Conservation (phyloP, 78 protist genomes). For the Cavenderia fasciculata region DNA sequence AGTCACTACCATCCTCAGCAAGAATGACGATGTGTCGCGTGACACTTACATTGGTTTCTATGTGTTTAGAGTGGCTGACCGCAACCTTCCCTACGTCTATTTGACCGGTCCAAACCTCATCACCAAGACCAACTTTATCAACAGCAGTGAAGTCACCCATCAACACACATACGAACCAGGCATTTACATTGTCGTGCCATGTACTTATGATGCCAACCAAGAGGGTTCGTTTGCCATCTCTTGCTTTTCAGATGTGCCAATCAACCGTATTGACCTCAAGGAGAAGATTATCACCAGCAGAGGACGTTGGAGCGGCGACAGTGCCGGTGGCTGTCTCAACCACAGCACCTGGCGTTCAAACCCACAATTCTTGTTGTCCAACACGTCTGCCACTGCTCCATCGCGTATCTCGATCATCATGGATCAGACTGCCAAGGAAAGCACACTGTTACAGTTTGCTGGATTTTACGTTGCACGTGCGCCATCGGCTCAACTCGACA, state of each 20-base stretch:
- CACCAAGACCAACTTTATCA: constrained; percentile 49
- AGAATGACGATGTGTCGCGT: constrained; percentile 8
- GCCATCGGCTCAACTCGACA: background rate
- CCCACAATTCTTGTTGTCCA: constrained; percentile 38
- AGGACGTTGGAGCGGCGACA: constrained; percentile 58
- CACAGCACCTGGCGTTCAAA: constrained; percentile 73
- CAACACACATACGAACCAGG: constrained; percentile 36
- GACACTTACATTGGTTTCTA: constrained; percentile 68
- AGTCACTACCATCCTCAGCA: constrained; percentile 17
- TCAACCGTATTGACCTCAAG: constrained; percentile 2
- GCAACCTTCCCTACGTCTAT: constrained; percentile 23
- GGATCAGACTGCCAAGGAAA: constrained; percentile 66
- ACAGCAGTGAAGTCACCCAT: constrained; percentile 38
- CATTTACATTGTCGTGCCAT: constrained; percentile 48
- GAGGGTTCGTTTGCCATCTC: constrained; percentile 37
- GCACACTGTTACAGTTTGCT: constrained; percentile 33
- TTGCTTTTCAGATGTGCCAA: constrained; percentile 7
- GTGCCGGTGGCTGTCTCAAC: constrained; percentile 78
- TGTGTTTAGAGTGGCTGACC: constrained; percentile 39
- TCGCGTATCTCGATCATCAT: constrained; percentile 29
- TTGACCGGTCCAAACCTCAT: constrained; percentile 34
- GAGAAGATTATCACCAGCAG: constrained; percentile 14
- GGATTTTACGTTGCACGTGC: constrained; percentile 59
- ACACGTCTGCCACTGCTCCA: background rate
- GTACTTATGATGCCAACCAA: constrained; percentile 60